Evolutionary conservation across 2,329 filamentous ascomycete genomes (phyloP).

Genomic region (Hortaea sp.): DNA sequence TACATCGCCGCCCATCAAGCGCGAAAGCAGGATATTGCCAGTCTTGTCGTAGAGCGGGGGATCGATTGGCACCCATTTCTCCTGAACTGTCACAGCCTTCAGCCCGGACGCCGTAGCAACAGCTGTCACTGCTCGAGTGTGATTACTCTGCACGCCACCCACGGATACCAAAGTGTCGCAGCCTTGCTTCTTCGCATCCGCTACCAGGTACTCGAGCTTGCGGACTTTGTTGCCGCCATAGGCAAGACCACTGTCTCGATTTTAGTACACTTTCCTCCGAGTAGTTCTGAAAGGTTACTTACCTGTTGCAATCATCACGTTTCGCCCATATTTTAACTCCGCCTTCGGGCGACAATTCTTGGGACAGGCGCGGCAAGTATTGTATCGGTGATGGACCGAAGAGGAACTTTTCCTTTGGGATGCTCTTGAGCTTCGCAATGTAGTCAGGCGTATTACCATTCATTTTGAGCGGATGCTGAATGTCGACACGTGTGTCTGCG

Average conservation of each 20-base stretch:
- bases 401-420: conserved; percentile 52
- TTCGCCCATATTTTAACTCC: conserved; percentile 59
- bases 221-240: conserved; percentile 30
- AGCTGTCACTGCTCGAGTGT: conserved; percentile 28
- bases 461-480: not conserved
- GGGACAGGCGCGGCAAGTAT: conserved; percentile 53
- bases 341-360: conserved; percentile 42
- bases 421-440: conserved; percentile 25
- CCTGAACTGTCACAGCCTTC: conserved; percentile 21
- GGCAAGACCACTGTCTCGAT: conserved; percentile 18
- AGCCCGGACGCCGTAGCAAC: conserved; percentile 24
- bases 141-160: conserved; percentile 29
- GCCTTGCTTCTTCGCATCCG: conserved; percentile 21
- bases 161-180: conserved; percentile 26
- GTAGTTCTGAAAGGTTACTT: not conserved
- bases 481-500: too few relatives aligned
- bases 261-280: conserved; percentile 35
- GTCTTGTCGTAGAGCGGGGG: conserved; percentile 34
- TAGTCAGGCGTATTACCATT: conserved; percentile 8
- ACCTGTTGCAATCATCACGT: conserved; percentile 50
- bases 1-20: conserved; percentile 37
- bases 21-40: conserved; percentile 60
- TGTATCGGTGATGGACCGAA: conserved; percentile 62
- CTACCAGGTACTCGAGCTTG: conserved; percentile 30
- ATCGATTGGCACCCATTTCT: conserved; percentile 23